phyloP scores from a whole-genome alignment of 768 basidiomycete species.

The Scleroderma bovista region DNA sequence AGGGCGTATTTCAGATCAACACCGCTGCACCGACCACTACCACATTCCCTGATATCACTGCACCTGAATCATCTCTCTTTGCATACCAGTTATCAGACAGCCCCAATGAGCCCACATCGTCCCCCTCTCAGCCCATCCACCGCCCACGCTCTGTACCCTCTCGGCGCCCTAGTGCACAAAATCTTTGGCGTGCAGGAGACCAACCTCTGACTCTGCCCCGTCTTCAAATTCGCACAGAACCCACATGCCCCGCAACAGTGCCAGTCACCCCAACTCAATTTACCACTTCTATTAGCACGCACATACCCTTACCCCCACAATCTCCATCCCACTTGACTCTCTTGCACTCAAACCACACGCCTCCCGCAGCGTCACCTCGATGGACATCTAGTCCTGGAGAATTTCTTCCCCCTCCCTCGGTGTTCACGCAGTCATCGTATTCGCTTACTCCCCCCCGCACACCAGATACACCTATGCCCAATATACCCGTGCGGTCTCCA shows the following conservation, averaged over 20 bases:
- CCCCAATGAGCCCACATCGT: slow-evolving; percentile 22
- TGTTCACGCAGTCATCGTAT: slow-evolving; percentile 8
- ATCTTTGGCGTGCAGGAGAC: slow-evolving; percentile 50
- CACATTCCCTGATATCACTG: slow-evolving; percentile 50
- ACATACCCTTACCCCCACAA: slow-evolving; percentile 25
- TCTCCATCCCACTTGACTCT: slow-evolving; percentile 62
- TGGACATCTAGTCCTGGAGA: slow-evolving; percentile 32
- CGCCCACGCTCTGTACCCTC: slow-evolving; percentile 42
- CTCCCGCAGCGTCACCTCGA: slow-evolving; percentile 45
- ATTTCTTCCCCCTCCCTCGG: slow-evolving; percentile 33
- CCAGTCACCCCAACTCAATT: slow-evolving; percentile 36
- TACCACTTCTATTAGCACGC: slow-evolving; percentile 14
- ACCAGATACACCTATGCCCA: slow-evolving; percentile 32
- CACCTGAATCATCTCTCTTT: too few relatives aligned
- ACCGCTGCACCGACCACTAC: slow-evolving; percentile 48
- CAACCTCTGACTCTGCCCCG: slow-evolving; percentile 43
- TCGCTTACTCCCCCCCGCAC: slow-evolving; percentile 34
- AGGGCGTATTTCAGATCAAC: slow-evolving; percentile 66
- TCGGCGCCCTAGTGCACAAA: slow-evolving; percentile 57
- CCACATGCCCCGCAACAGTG: slow-evolving; percentile 54
- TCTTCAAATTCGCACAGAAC: slow-evolving; percentile 56
- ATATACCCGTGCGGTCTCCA: slow-evolving; percentile 41
- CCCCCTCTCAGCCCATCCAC: slow-evolving; percentile 60
- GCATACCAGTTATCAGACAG: slow-evolving; percentile 33
- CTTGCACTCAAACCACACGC: slow-evolving; percentile 52